Evolutionary conservation across 352 stramenopile species (phyloP).

Genomic region (Globisporangium viniferum): DNA sequence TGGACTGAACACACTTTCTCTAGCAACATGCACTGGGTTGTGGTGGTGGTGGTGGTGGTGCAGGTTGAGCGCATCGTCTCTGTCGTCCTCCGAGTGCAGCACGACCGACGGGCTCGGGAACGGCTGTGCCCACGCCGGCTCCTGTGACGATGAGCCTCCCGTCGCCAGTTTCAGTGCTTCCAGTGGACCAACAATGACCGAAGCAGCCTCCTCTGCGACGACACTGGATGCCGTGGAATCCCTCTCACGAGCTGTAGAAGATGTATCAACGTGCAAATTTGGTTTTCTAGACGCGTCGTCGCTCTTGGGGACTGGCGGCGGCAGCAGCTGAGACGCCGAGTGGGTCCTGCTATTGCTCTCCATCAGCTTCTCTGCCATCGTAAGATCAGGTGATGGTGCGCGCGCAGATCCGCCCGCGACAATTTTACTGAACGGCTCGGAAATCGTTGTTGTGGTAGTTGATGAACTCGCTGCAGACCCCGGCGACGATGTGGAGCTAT

Average conservation of each 20-base stretch:
- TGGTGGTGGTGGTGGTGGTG: neutral
- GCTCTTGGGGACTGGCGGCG: neutral
- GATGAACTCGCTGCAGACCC: constrained; percentile 14
- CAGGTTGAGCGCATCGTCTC: constrained; percentile 24
- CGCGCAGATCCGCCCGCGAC: constrained; percentile 22
- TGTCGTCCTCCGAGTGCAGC: constrained; percentile 22
- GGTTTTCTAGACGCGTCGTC: constrained; percentile 27
- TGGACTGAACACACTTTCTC: constrained; percentile 52
- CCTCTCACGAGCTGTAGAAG: constrained; percentile 17
- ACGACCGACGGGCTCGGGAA: constrained; percentile 52
- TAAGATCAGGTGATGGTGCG: constrained; percentile 18
- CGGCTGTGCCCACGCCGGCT: constrained; percentile 65
- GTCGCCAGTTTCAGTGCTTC: constrained; percentile 69
- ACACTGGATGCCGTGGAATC: neutral
- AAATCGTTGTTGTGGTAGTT: constrained; percentile 6
- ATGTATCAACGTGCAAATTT: constrained; percentile 53
- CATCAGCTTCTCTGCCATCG: constrained; percentile 12
- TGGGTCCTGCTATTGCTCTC: constrained; percentile 4
- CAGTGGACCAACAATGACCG: constrained; percentile 50
- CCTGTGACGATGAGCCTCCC: constrained; percentile 43
- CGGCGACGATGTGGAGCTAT: constrained; percentile 24
- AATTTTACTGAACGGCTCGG: constrained; percentile 53
- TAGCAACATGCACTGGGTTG: neutral
- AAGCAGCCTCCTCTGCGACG: constrained; percentile 17
- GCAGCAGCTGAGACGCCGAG: neutral